Evolutionary conservation across 768 basidiomycete species (phyloP), one percentile per base, ranked within the genome.

Genomic region (Rhodotorula toruloides): DNA sequence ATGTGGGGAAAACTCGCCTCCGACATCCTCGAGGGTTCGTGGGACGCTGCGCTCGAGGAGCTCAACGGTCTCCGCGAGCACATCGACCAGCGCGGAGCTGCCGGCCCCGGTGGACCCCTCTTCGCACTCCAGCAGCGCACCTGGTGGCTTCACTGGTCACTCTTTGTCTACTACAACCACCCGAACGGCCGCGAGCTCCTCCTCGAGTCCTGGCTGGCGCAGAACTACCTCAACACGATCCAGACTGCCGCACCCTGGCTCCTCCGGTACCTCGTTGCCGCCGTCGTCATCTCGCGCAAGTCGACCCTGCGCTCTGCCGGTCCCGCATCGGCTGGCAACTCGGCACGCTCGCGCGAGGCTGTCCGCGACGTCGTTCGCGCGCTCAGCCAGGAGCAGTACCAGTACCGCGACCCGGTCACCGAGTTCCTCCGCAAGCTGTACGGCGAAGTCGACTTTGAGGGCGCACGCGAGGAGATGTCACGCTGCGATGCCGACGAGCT

Each of bases 1-100:
- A 90, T 93, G 79, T 99, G 94, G 96, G 96, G 96, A 17, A 98
- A 97, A 79, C 89, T 98, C 70, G 90, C 92, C 43, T 92, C 88
- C 37, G 91, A 98, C 77, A 94, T 97, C 76, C 86, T 99, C 56
- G 87, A 87, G 6, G 96, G 94, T 49, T 86, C 88, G 73, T 97
- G 92, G 92, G 90, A 93, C 64, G 83, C 86, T n/a, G 92, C 94
- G 1, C 83, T 96, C 19, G 89, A 91, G 74, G 94, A 97, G 76
- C 86, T 98, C 73, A 92, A 93, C 81, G 87, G 89, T 37, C 84
- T 99, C n/a, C 85, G 91, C 37, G 94, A 98, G 57, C 81, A 86
- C 55, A 88, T 98, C 77, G 94, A 98, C 78, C 85, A 88, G 10
- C 85, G 89, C 32, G 74, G 75, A 3, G 71, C 77, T 31, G 74